Evolutionary conservation across 2,329 filamentous ascomycete species (phyloP).

Genomic region (Penicillium sp.): DNA sequence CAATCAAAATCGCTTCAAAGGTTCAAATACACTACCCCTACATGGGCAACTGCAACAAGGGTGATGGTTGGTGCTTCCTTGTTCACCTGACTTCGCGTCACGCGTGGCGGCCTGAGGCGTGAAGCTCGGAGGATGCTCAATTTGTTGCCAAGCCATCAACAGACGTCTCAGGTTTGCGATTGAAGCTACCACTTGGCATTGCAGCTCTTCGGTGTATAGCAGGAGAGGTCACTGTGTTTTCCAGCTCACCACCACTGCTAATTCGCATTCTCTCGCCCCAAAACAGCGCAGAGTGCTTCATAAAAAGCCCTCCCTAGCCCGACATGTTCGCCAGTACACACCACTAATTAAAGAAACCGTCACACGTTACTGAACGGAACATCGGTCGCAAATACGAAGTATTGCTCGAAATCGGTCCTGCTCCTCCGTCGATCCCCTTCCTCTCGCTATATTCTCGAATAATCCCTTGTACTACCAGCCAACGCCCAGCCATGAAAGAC

Average conservation of each 20-base stretch:
- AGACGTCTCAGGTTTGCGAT: conserved; percentile 11
- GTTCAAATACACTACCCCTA: too few relatives aligned
- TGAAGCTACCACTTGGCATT: not conserved
- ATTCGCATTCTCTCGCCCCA: not conserved
- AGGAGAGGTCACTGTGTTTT: not conserved
- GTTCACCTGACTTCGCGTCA: conserved; percentile 35
- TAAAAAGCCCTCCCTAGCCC: conserved; percentile 3
- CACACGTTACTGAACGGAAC: not conserved
- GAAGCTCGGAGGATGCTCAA: conserved; percentile 20
- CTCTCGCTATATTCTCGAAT: not conserved
- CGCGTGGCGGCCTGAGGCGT: conserved; percentile 34
- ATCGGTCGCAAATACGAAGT: conserved; percentile 5
- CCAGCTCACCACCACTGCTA: not conserved
- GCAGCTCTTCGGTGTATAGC: not conserved
- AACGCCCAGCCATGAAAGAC: conserved; percentile 33
- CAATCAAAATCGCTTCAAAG: not conserved
- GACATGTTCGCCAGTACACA: conserved; percentile 6
- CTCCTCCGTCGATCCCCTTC: not conserved
- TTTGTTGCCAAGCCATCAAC: conserved; percentile 26
- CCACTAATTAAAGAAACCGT: not conserved
- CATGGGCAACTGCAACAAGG: not conserved
- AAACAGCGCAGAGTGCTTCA: not conserved
- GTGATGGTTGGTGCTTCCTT: not conserved
- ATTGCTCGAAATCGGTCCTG: not conserved
- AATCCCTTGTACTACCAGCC: not conserved